Conservation (phyloP, 345 rosid genomes). For the Rhodomyrtus tomentosa region DNA sequence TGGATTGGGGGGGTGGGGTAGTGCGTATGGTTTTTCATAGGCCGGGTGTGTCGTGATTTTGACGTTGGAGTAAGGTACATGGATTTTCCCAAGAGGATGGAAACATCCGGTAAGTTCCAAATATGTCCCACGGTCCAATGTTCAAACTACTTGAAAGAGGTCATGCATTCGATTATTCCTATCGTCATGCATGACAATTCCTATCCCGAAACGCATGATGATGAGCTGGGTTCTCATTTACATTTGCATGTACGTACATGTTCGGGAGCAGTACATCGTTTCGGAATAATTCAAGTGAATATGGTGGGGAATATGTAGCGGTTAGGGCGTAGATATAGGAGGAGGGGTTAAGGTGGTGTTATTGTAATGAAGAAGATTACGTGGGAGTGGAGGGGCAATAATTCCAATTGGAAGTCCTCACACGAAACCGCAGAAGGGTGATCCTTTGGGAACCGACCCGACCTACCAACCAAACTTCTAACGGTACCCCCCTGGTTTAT, state of each 20-base stretch:
- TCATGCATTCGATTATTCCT: not conserved
- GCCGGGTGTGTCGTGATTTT: not conserved
- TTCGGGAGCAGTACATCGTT: not conserved
- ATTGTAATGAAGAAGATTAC: not conserved
- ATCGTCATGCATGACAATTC: not conserved
- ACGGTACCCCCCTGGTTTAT: not conserved
- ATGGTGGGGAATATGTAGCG: not conserved
- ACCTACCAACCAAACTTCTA: not conserved
- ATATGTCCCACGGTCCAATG: not conserved
- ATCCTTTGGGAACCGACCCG: not conserved
- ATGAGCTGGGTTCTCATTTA: not conserved
- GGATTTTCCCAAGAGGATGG: not conserved
- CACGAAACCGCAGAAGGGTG: not conserved
- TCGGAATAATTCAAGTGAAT: not conserved
- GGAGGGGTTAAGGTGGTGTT: not conserved
- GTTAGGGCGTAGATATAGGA: not conserved
- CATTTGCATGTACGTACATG: not conserved
- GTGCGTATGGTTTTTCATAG: not conserved
- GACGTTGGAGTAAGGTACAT: not conserved
- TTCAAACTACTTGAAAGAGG: not conserved
- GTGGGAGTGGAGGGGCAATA: not conserved
- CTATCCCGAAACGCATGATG: not conserved
- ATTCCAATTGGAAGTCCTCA: not conserved
- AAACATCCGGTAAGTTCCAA: not conserved
- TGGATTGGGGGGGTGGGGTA: not conserved